Conservation (phyloP, 2,329 filamentous ascomycete species). For the Aspergillus neoniger region DNA sequence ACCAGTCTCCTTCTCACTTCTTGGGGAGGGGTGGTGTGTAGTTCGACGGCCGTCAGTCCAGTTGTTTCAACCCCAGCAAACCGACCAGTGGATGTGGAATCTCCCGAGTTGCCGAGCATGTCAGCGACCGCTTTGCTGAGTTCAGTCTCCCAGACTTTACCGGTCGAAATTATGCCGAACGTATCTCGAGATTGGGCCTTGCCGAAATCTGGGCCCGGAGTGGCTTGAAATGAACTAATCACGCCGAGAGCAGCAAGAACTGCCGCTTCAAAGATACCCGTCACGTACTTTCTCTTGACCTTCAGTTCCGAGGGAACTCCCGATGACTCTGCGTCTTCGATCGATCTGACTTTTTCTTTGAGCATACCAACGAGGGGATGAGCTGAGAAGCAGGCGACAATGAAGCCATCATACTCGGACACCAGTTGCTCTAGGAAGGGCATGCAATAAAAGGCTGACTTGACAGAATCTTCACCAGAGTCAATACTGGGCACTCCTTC, state of each 20-base stretch:
- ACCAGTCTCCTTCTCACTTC: slow-evolving; percentile 67
- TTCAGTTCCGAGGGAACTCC: slow-evolving; percentile 29
- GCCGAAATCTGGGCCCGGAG: slow-evolving; percentile 24
- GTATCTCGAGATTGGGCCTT: slow-evolving; percentile 43
- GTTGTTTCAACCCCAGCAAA: slow-evolving; percentile 84
- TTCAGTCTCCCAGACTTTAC: slow-evolving; percentile 77
- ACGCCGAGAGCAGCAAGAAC: slow-evolving; percentile 64
- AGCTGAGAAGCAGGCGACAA: slow-evolving; percentile 86
- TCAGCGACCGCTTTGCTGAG: slow-evolving; percentile 64
- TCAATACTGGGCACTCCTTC: slow-evolving; percentile 75
- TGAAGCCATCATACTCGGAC: slow-evolving; percentile 65
- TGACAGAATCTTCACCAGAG: slow-evolving; percentile 66
- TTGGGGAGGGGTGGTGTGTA: slow-evolving; percentile 68
- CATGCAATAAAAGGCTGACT: slow-evolving; percentile 65
- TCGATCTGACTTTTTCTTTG: slow-evolving; percentile 43
- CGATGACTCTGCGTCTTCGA: slow-evolving; percentile 20
- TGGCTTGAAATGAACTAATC: slow-evolving; percentile 45
- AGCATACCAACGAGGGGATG: slow-evolving; percentile 73
- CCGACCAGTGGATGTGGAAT: slow-evolving; percentile 42
- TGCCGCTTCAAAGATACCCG: slow-evolving; percentile 86
- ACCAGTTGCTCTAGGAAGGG: slow-evolving; percentile 51
- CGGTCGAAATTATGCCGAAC: slow-evolving; percentile 90
- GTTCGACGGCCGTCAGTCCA: slow-evolving; percentile 74
- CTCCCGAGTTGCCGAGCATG: slow-evolving; percentile 59
- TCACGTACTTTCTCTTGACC: slow-evolving; percentile 56